Evolutionary conservation across 2,329 filamentous ascomycete genomes (phyloP).

Genomic region (Cordyceps farinosa): DNA sequence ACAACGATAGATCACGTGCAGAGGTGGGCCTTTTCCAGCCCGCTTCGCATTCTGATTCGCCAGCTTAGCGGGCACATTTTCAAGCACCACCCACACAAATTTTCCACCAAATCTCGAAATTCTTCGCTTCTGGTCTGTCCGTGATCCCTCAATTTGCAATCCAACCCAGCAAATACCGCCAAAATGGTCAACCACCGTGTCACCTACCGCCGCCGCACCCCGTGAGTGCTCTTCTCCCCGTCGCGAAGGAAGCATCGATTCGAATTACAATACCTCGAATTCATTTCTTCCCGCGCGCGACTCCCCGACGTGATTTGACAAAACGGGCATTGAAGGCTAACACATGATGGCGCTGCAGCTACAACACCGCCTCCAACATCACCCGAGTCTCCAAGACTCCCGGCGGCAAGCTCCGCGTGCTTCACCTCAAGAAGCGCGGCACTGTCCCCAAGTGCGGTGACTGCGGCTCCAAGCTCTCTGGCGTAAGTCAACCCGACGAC

Average conservation of each 20-base stretch:
- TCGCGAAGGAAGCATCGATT: constrained; percentile 11
- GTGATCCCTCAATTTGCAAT: constrained; percentile 33
- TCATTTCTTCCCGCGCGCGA: constrained; percentile 20
- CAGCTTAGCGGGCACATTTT: constrained; percentile 36
- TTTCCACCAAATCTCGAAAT: constrained; percentile 41
- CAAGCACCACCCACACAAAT: constrained; percentile 40
- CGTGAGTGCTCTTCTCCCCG: constrained; percentile 52
- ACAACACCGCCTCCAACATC: constrained; percentile 98
- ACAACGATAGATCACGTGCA: constrained; percentile 17
- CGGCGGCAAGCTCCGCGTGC: constrained; percentile 89
- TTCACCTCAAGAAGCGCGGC: constrained; percentile 99
- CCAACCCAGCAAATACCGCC: constrained; percentile 40
- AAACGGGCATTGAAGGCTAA: constrained; percentile 16
- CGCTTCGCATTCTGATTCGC: constrained; percentile 33
- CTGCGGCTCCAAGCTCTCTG: constrained; percentile 95
- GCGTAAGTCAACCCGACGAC: constrained; percentile 65
- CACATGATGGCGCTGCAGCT: constrained; percentile 50
- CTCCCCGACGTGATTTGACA: neutral
- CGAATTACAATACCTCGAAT: constrained; percentile 18
- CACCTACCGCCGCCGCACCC: constrained; percentile 74
- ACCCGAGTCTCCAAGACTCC: constrained; percentile 95
- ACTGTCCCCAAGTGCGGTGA: constrained; percentile 99
- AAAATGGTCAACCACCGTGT: constrained; percentile 59
- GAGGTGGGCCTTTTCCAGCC: constrained; percentile 12
- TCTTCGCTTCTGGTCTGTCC: constrained; percentile 31